Conservation (phyloP, 208 protist species). For the Trypanosoma grayi region DNA sequence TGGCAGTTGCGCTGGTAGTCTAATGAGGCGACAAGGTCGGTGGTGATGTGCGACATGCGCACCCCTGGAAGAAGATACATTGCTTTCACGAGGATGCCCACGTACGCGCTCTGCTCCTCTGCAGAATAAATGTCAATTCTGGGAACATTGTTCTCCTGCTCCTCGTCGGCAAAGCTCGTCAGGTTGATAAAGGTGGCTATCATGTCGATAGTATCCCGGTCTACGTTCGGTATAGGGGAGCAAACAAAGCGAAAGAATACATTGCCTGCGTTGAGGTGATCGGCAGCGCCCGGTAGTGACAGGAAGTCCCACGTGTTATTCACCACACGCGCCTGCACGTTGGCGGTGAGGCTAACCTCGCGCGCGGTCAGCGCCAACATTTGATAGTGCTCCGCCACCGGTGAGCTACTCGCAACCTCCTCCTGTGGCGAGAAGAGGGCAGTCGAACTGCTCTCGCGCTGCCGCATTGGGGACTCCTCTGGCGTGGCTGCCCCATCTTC, state of each 20-base stretch:
- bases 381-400: slow-evolving; percentile 75
- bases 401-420: no score
- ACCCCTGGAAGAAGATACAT: slow-evolving; percentile 88
- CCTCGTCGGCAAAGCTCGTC: slow-evolving; percentile 66
- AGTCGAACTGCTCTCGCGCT: background rate
- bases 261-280: slow-evolving; percentile 62
- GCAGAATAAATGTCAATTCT: slow-evolving; percentile 59
- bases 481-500: background rate
- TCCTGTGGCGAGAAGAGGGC: background rate
- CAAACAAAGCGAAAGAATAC: slow-evolving; percentile 82
- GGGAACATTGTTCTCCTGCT: slow-evolving; percentile 76
- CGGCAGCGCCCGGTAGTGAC: slow-evolving; percentile 25
- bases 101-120: slow-evolving; percentile 60
- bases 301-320: slow-evolving; percentile 81
- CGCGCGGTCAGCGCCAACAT: slow-evolving; percentile 63
- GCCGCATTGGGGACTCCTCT: background rate
- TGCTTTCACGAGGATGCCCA: slow-evolving; percentile 77
- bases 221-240: slow-evolving; percentile 31
- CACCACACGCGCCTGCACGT: slow-evolving; percentile 40
- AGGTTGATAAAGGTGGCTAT: slow-evolving; percentile 77
- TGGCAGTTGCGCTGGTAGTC: slow-evolving; percentile 87
- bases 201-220: slow-evolving; percentile 45
- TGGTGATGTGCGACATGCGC: slow-evolving; percentile 45
- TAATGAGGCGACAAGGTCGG: slow-evolving; percentile 58
- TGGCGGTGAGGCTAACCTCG: slow-evolving; percentile 37